These are phyloP conservation scores for Craterostigma plantagineum DNA, from an alignment of 257 asterid species.

Conservation along the genomic window DNA sequence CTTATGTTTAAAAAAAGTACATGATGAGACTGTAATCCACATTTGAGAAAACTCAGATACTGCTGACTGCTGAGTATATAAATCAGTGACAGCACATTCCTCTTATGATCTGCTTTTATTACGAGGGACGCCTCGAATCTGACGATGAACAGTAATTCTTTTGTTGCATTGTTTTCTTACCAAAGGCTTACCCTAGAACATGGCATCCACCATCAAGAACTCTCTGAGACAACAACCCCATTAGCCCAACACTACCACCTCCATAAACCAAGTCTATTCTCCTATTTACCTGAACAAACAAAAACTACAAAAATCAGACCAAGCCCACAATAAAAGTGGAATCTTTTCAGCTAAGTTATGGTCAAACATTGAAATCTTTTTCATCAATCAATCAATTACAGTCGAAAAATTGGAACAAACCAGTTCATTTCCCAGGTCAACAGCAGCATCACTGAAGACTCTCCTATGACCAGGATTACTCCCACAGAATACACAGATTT, in stretches of 20 bases:
- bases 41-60: no score
- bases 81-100: no score
- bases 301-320: conserved; percentile 2
- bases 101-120: background rate
- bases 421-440: conserved; percentile 88
- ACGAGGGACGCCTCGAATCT: no score
- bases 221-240: conserved; percentile 81
- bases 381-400: background rate
- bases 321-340: conserved; percentile 8
- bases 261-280: conserved; percentile 89
- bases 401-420: conserved; percentile 21
- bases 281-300: conserved; percentile 81
- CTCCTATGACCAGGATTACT: conserved; percentile 81
- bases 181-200: conserved; percentile 70
- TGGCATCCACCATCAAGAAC: conserved; percentile 88
- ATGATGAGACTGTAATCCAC: no score
- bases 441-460: conserved; percentile 95
- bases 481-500: conserved; percentile 90
- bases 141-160: background rate
- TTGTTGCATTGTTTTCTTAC: background rate
- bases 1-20: background rate
- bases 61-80: no score
- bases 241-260: conserved; percentile 94
- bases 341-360: no score
- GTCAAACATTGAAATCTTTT: no score